Evolutionary conservation across 306 rosid species (phyloP).

Genomic region (Pueraria montana): DNA sequence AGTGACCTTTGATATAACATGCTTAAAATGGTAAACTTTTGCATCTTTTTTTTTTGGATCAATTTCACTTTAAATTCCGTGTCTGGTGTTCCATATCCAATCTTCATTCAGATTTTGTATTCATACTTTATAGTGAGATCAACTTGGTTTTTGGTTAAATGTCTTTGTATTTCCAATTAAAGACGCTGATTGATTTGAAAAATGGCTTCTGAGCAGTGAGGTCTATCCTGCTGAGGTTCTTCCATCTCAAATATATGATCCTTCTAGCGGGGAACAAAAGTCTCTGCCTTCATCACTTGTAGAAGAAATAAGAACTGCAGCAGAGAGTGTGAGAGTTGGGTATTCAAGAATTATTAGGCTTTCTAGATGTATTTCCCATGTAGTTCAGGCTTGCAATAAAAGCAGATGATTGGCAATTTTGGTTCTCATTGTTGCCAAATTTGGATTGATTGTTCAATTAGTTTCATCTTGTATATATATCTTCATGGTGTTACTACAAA

Average conservation of each 20-base stretch:
- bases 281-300: constrained; percentile 53
- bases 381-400: constrained; percentile 47
- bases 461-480: constrained; percentile 8
- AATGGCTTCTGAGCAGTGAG: constrained; percentile 71
- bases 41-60: not conserved
- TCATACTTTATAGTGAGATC: not conserved
- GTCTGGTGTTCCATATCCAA: not conserved
- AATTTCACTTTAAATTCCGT: not conserved
- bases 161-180: constrained; percentile 23
- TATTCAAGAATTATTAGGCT: constrained; percentile 73
- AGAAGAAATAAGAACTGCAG: constrained; percentile 60
- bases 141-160: constrained; percentile 24
- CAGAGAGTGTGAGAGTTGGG: constrained; percentile 60
- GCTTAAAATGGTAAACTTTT: constrained; percentile 79
- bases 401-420: constrained; percentile 34
- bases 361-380: constrained; percentile 67
- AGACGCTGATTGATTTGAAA: constrained; percentile 44
- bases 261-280: constrained; percentile 41
- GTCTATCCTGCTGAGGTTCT: constrained; percentile 76
- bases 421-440: not conserved
- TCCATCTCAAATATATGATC: constrained; percentile 64
- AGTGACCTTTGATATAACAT: constrained; percentile 69
- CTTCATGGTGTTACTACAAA: constrained; percentile 27
- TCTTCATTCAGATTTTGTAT: constrained; percentile 9
- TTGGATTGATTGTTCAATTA: constrained; percentile 29